Evolutionary conservation across 2,329 filamentous ascomycete genomes (phyloP).

Genomic region (Gnomoniopsis sp.): DNA sequence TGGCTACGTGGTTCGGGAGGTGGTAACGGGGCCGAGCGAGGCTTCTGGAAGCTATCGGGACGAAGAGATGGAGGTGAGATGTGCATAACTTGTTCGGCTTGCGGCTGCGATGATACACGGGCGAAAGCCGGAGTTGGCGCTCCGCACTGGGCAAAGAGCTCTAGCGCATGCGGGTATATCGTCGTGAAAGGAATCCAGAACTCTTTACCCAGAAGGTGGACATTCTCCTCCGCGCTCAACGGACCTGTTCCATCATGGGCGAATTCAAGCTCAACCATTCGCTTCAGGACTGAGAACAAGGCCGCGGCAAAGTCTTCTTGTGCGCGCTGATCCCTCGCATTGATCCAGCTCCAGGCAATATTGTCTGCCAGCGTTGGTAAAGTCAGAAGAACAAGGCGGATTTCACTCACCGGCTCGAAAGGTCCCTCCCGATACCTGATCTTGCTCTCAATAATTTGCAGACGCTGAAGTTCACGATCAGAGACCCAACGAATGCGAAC

Average conservation of each 20-base stretch:
- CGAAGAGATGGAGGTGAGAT: not conserved
- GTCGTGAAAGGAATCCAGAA: conserved; percentile 24
- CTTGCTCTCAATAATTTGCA: not conserved
- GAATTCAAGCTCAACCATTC: conserved; percentile 23
- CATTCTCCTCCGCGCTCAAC: conserved; percentile 13
- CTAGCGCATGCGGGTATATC: conserved; percentile 23
- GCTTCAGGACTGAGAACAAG: conserved; percentile 33
- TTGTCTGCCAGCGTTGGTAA: conserved; percentile 33
- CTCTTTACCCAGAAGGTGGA: conserved; percentile 13
- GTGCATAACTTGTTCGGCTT: not conserved
- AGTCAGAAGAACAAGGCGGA: conserved; percentile 25
- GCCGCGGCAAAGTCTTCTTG: conserved; percentile 25
- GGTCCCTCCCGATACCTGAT: not conserved
- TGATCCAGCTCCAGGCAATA: conserved; percentile 31
- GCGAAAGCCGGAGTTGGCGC: conserved; percentile 19
- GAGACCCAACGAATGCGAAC: conserved; percentile 38
- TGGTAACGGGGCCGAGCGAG: not conserved
- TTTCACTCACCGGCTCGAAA: not conserved
- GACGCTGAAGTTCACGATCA: conserved; percentile 4
- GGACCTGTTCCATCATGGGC: conserved; percentile 18
- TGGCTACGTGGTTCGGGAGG: not conserved
- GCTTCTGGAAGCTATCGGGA: not conserved
- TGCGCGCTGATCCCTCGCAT: conserved; percentile 14
- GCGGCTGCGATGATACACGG: no score
- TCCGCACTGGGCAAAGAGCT: conserved; percentile 29